Evolutionary conservation across 495 filamentous ascomycete genomes (phyloP).

Genomic region (Pseudevernia furfuracea): DNA sequence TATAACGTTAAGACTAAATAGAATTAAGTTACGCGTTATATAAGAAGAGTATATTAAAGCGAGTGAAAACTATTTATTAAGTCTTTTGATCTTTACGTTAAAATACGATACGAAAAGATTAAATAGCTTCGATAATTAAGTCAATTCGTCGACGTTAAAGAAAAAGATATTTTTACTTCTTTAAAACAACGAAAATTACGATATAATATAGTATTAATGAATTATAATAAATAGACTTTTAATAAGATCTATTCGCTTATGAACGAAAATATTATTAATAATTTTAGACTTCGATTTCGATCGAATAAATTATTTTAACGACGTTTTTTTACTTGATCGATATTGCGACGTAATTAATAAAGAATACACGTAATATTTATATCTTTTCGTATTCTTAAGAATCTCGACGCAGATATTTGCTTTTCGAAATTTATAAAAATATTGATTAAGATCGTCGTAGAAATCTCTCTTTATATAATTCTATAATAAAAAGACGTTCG

Average conservation of each 20-base stretch:
- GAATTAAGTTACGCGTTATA: constrained; percentile 23
- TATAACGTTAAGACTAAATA: constrained; percentile 29
- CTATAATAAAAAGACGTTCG: constrained; percentile 7
- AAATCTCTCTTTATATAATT: constrained; percentile 23
- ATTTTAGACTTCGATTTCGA: constrained; percentile 1
- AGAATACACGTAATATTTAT: constrained; percentile 27
- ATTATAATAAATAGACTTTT: constrained; percentile 31
- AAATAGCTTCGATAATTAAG: not conserved
- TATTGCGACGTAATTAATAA: constrained; percentile 6
- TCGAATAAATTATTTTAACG: constrained; percentile 23
- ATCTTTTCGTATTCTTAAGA: constrained; percentile 17
- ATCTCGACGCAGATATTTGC: constrained; percentile 22
- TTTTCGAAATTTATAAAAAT: not conserved
- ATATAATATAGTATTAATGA: constrained; percentile 34
- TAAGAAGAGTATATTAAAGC: not conserved
- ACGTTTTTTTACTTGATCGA: constrained; percentile 8
- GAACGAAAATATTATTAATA: constrained; percentile 8
- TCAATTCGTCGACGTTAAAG: constrained; percentile 21
- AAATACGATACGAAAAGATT: constrained; percentile 27
- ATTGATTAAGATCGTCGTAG: constrained; percentile 24
- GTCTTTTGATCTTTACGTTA: constrained; percentile 25
- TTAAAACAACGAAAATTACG: constrained; percentile 31
- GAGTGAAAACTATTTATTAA: not conserved
- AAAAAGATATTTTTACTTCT: constrained; percentile 31
- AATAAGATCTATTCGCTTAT: constrained; percentile 31